Conservation (phyloP, 352 stramenopile species). For the Pythium utonaiense region DNA sequence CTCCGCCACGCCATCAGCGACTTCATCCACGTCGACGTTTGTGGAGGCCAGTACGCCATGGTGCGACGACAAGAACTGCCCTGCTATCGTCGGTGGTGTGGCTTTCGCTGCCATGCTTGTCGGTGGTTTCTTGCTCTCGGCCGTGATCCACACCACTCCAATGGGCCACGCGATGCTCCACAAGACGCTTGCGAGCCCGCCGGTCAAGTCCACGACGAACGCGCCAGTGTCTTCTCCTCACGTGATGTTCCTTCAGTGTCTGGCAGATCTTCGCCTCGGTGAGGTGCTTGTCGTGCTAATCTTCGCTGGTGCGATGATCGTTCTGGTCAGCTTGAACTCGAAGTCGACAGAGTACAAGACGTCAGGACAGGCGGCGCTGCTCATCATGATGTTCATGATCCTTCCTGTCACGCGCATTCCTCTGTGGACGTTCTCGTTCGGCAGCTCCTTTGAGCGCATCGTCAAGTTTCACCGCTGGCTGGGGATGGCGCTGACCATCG, state of each 20-base stretch:
- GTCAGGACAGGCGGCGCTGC: constrained; percentile 53
- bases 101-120: constrained; percentile 53
- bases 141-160: constrained; percentile 33
- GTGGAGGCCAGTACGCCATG: constrained; percentile 20
- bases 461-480: constrained; percentile 86
- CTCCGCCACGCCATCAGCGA: not conserved
- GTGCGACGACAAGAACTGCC: constrained; percentile 62
- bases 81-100: constrained; percentile 48
- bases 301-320: constrained; percentile 48
- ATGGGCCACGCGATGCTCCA: constrained; percentile 37
- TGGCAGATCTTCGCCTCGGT: constrained; percentile 55
- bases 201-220: constrained; percentile 55
- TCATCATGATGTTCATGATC: constrained; percentile 82
- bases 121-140: constrained; percentile 46
- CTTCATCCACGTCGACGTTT: not conserved
- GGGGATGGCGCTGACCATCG: constrained; percentile 51
- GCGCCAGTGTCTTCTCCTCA: constrained; percentile 31
- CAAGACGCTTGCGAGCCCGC: constrained; percentile 38
- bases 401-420: constrained; percentile 56
- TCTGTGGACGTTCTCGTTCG: constrained; percentile 69
- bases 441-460: constrained; percentile 75
- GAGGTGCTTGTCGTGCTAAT: constrained; percentile 65
- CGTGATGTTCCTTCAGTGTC: constrained; percentile 46
- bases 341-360: constrained; percentile 34
- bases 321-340: constrained; percentile 36